Evolutionary conservation across 768 basidiomycete species (phyloP), one percentile per base, ranked within the genome.

Genomic region (Lentinula sp.): DNA sequence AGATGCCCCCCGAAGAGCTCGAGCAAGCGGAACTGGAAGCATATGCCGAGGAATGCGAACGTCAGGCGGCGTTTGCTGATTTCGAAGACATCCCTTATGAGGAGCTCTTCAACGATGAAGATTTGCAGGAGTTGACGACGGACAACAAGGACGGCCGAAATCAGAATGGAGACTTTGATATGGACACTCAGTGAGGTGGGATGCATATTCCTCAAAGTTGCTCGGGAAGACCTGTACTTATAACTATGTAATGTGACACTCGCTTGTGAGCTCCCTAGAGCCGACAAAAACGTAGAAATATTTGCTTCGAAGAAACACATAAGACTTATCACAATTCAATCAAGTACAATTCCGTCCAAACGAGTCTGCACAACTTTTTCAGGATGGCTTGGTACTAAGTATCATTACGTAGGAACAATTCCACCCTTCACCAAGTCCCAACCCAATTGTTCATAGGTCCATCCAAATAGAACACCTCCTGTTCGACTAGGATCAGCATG

Each of bases 1-100:
- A 72, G 51, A 71, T 70, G 28, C 74, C 70, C 0, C 81, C 81
- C 0, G 77, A 74, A 1, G 84, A 85, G 43, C 66, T 80, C 8
- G 81, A 83, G 7, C 80, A 84, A 54, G 84, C 81, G 62, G 85
- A 87, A 63, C 72, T 86, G 1, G 74, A 79, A 43, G 84, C 79
- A 18, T 84, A 87, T 64, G 87, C 85, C 0, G 81, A 85, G 53
- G 83, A 85, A 67, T 77, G 67, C 61, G 73, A 72, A n/a, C 66
- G 68, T 55, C 73, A 74, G 49, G 71, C 76, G 2, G 74, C 75
- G 0, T 36, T 79, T 1, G 77, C 73, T 1, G 81, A 81, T 18
- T 81, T 84, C 61, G 81, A 79, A 20, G 81, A 82, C 65, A 64
- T 84, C 2, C 71, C 75, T 1, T 68, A 72, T n/a, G 77, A 79